Evolutionary conservation across 768 basidiomycete genomes (phyloP).

Genomic region (Termitomyces sp.): DNA sequence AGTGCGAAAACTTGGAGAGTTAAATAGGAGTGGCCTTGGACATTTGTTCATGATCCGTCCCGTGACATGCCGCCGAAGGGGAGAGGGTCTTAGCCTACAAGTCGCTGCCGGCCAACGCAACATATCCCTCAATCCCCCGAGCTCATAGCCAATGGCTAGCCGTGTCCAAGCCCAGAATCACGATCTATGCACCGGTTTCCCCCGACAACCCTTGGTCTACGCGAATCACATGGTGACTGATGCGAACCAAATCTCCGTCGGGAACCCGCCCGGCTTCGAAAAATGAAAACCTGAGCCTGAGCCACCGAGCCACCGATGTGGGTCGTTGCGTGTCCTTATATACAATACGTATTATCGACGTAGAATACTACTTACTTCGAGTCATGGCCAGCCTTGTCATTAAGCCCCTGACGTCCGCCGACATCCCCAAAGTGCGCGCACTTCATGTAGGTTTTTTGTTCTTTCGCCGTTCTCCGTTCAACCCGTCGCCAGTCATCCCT

Average conservation of each 20-base stretch:
- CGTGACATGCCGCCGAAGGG: conserved; percentile 17
- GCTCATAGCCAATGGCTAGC: conserved; percentile 9
- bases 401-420: conserved; percentile 27
- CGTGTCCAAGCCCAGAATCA: neutral
- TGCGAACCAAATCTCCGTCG: conserved; percentile 8
- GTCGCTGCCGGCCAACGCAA: conserved; percentile 14
- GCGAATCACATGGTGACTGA: conserved; percentile 12
- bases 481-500: conserved; percentile 22
- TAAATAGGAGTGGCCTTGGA: conserved; percentile 14
- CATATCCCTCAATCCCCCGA: conserved; percentile 33
- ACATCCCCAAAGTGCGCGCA: conserved; percentile 27
- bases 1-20: conserved; percentile 8
- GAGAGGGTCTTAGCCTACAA: conserved; percentile 24
- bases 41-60: conserved; percentile 16
- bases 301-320: conserved; percentile 1
- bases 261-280: conserved; percentile 3
- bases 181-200: conserved; percentile 19
- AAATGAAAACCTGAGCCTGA: neutral
- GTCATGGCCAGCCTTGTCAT: conserved; percentile 17
- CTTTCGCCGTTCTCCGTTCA: neutral
- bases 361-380: neutral
- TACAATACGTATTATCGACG: neutral
- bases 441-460: conserved; percentile 33
- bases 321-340: neutral
- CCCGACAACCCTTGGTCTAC: conserved; percentile 11